Evolutionary conservation across 169 alveolate species (phyloP).

Genomic region (Cryptosporidium bovis): DNA sequence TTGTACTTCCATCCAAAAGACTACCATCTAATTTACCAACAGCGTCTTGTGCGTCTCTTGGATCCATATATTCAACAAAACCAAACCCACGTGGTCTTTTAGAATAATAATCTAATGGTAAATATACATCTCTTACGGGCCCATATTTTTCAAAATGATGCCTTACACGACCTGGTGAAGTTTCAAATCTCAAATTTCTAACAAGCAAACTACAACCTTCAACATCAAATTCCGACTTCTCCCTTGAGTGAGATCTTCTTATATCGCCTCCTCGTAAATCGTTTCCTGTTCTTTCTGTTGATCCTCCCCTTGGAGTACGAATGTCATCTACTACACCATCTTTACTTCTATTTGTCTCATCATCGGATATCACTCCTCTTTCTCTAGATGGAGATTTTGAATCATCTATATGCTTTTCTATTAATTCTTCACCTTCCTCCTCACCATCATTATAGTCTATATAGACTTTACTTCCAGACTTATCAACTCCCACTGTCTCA

Average conservation of each 20-base stretch:
- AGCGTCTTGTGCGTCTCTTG: constrained; percentile 89
- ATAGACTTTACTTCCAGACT: constrained; percentile 35
- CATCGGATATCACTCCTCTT: constrained; percentile 16
- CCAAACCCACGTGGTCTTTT: constrained; percentile 92
- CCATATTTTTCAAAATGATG: constrained; percentile 86
- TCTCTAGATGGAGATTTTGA: constrained; percentile 65
- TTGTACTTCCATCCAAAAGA: constrained; percentile 87
- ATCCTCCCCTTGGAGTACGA: constrained; percentile 3
- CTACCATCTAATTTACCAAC: constrained; percentile 86
- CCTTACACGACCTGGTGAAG: constrained; percentile 87
- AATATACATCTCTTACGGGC: constrained; percentile 89
- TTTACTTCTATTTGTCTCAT: constrained; percentile 5
- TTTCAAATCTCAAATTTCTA: constrained; percentile 83
- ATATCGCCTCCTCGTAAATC: background rate
- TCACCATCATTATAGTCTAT: constrained; percentile 46
- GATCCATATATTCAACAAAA: constrained; percentile 89
- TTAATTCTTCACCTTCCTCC: constrained; percentile 15
- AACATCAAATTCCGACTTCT: constrained; percentile 60
- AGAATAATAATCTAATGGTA: constrained; percentile 91
- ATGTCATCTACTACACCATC: background rate
- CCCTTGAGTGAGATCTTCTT: constrained; percentile 41
- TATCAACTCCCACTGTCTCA: constrained; percentile 38
- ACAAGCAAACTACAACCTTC: constrained; percentile 84
- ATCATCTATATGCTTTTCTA: constrained; percentile 14
- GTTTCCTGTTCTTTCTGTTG: constrained; percentile 68